phyloP scores from a whole-genome alignment of 2,329 filamentous ascomycete genomes.

The Fusarium sp. region DNA sequence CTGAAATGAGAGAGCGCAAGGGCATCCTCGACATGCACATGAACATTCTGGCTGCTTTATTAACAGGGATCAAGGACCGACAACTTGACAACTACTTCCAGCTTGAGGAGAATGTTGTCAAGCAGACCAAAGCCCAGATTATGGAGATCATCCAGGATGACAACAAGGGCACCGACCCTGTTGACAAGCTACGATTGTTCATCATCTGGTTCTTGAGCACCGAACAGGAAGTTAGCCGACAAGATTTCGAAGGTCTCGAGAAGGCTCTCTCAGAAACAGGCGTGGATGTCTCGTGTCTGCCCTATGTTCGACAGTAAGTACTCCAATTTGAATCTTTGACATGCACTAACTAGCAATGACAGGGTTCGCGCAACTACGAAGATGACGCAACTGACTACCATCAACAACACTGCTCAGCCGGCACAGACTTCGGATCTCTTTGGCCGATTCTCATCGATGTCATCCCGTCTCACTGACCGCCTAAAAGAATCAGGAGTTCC shows the following conservation, averaged over 20 bases:
- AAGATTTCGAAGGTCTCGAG: constrained; percentile 89
- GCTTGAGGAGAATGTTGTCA: constrained; percentile 91
- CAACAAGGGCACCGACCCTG: constrained; percentile 85
- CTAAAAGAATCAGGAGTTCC: constrained; percentile 92
- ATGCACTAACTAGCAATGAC: constrained; percentile 46
- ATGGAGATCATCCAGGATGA: constrained; percentile 87
- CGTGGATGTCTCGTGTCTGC: constrained; percentile 81
- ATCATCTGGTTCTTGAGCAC: constrained; percentile 98
- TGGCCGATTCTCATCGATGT: constrained; percentile 92
- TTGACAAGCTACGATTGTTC: constrained; percentile 93
- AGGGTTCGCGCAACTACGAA: constrained; percentile 94
- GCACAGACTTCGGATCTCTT: constrained; percentile 82
- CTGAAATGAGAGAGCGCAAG: constrained; percentile 93
- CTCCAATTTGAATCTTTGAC: neutral
- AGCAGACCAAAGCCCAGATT: constrained; percentile 91
- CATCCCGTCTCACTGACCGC: constrained; percentile 91
- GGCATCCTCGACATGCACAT: constrained; percentile 98
- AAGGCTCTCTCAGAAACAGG: constrained; percentile 84
- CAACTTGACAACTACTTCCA: constrained; percentile 98
- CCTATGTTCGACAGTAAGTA: constrained; percentile 87
- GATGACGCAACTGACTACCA: constrained; percentile 97
- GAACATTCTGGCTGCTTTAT: constrained; percentile 89
- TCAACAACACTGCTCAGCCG: constrained; percentile 80
- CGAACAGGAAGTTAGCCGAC: constrained; percentile 86
- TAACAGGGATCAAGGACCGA: constrained; percentile 89